phyloP scores from a whole-genome alignment of 2,329 filamentous ascomycete genomes.

The Ceratocystis lukuohia region DNA sequence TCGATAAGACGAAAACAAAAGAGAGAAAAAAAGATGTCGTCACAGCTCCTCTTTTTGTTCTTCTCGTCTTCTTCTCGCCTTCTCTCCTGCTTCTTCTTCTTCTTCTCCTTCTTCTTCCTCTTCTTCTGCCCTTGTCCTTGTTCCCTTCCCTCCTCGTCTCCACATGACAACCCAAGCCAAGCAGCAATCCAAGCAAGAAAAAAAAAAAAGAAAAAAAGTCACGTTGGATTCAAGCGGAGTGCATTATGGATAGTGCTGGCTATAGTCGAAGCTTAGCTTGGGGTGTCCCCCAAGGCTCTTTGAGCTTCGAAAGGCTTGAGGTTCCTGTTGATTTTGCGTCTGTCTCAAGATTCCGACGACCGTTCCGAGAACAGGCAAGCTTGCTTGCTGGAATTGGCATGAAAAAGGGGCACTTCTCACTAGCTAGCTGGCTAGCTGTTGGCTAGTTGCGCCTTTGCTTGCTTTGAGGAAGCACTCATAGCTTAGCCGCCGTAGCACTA shows the following conservation, averaged over 20 bases:
- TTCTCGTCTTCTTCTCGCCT: neutral
- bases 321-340: too few species aligned
- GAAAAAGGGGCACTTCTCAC: neutral
- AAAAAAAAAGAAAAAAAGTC: neutral
- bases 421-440: too few species aligned
- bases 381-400: neutral
- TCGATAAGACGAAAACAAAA: neutral
- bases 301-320: neutral
- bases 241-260: neutral
- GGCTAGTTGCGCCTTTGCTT: neutral
- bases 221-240: neutral
- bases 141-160: neutral
- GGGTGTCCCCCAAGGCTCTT: neutral
- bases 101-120: neutral
- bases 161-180: neutral
- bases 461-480: neutral
- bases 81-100: neutral
- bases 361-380: neutral
- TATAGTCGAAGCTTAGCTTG: neutral
- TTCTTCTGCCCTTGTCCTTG: neutral
- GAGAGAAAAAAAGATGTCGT: neutral
- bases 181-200: neutral
- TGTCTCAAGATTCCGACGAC: too few species aligned
- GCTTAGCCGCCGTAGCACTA: too few species aligned
- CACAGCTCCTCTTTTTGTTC: neutral